Percentiles rank a stretch among this genome's conserved stretches.
Evolutionary conservation across 1,139 yeast genomes (phyloP).

Genomic region (Suhomyces yuchorum): DNA sequence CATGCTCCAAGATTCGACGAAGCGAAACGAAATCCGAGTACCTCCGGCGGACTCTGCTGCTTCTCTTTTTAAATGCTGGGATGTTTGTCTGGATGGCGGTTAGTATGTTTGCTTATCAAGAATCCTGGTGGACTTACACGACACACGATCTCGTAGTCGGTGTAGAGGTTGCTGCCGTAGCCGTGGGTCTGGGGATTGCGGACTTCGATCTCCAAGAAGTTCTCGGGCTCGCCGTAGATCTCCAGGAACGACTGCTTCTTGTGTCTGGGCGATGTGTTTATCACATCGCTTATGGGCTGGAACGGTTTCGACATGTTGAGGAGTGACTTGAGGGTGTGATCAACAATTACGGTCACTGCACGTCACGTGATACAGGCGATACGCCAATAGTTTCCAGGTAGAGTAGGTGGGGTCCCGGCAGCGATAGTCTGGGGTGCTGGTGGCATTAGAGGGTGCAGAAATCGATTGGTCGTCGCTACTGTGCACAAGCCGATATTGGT

Average conservation of each 20-base stretch:
- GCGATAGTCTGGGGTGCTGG: too few relatives aligned
- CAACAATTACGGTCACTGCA: background rate
- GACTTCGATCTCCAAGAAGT: conserved; percentile 86
- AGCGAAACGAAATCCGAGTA: conserved; percentile 89
- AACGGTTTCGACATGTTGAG: conserved; percentile 42
- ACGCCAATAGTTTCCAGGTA: too few relatives aligned
- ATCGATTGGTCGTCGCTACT: too few relatives aligned
- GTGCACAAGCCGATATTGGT: too few relatives aligned
- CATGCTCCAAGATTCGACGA: conserved; percentile 72
- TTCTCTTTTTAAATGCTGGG: conserved; percentile 76
- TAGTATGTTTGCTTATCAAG: conserved; percentile 6
- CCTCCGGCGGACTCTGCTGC: conserved; percentile 75
- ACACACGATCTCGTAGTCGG: conserved; percentile 91
- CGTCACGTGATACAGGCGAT: conserved; percentile 5
- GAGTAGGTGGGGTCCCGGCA: too few relatives aligned
- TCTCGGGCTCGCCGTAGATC: conserved; percentile 92
- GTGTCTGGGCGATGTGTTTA: conserved; percentile 37
- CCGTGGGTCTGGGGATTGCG: conserved; percentile 82
- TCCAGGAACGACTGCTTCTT: conserved; percentile 75
- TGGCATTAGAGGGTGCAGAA: too few relatives aligned
- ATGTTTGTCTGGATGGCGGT: conserved; percentile 56
- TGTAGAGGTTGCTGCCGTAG: conserved; percentile 65
- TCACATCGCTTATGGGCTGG: conserved; percentile 50
- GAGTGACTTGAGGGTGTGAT: background rate
- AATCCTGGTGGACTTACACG: conserved; percentile 39